These are phyloP conservation scores for Suillus plorans DNA, from an alignment of 768 basidiomycete species.

Conservation along the genomic window DNA sequence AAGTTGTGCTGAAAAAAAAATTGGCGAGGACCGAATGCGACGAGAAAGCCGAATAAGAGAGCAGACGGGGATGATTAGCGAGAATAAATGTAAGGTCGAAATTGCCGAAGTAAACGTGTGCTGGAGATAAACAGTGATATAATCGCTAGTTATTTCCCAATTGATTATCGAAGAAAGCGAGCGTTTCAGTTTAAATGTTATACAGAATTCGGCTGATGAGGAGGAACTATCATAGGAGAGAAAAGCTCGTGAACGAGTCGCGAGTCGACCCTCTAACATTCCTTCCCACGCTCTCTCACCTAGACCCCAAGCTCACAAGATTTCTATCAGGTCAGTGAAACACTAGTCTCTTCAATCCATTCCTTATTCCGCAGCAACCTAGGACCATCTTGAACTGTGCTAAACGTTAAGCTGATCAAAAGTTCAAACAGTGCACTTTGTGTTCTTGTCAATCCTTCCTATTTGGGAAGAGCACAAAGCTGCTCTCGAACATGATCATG, in stretches of 20 bases:
- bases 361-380: neutral
- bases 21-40: constrained; percentile 13
- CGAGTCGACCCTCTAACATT: neutral
- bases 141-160: constrained; percentile 6
- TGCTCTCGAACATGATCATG: constrained; percentile 39
- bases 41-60: constrained; percentile 17
- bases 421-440: neutral
- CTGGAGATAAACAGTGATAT: constrained; percentile 11
- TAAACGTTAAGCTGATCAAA: neutral
- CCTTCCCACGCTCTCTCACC: neutral
- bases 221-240: constrained; percentile 17
- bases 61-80: constrained; percentile 8
- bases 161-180: constrained; percentile 20
- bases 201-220: constrained; percentile 25
- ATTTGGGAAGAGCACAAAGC: neutral
- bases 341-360: neutral
- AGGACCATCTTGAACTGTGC: neutral
- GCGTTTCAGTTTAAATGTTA: constrained; percentile 28
- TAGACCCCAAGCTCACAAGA: neutral
- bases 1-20: constrained; percentile 10
- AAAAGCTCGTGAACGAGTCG: neutral
- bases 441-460: neutral
- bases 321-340: neutral
- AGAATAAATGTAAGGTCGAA: constrained; percentile 15
- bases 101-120: constrained; percentile 33